Percentiles rank a stretch among this genome's conserved stretches.
phyloP scores from a whole-genome alignment of 345 rosid genomes.

The Microcos paniculata region DNA sequence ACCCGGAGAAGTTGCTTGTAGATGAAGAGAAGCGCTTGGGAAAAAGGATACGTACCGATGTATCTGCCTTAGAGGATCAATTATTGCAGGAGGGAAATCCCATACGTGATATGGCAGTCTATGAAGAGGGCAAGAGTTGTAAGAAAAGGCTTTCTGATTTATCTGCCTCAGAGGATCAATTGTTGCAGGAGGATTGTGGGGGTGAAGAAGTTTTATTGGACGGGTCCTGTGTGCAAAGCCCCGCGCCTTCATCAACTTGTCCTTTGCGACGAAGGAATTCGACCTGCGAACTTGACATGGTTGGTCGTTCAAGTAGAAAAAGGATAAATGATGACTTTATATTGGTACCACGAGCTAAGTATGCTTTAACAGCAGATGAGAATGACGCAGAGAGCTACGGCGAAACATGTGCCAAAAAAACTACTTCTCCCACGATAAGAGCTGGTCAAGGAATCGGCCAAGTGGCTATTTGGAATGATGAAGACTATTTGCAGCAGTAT shows the following conservation, averaged over 20 bases:
- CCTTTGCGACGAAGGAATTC: slow-evolving; percentile 22
- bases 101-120: slow-evolving; percentile 19
- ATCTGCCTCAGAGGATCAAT: slow-evolving; percentile 15
- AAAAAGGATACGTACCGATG: slow-evolving; percentile 18
- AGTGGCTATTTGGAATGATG: slow-evolving; percentile 14
- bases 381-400: slow-evolving; percentile 25
- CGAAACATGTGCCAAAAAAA: slow-evolving; percentile 16
- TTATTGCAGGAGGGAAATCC: slow-evolving; percentile 29
- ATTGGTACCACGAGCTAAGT: slow-evolving; percentile 18
- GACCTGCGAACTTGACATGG: slow-evolving; percentile 16
- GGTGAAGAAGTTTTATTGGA: slow-evolving; percentile 2
- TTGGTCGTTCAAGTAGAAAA: slow-evolving; percentile 24
- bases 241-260: slow-evolving; percentile 30
- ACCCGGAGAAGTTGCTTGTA: slow-evolving; percentile 10
- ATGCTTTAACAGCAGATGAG: slow-evolving; percentile 1
- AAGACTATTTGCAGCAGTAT: slow-evolving; percentile 16
- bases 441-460: slow-evolving; percentile 13
- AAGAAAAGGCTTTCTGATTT: slow-evolving; percentile 21
- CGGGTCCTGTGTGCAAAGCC: slow-evolving; percentile 32
- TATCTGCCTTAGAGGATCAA: no score
- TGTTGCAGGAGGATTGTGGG: slow-evolving; percentile 16
- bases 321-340: slow-evolving; percentile 28
- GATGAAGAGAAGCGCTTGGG: slow-evolving; percentile 10
- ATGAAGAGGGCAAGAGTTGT: slow-evolving; percentile 3
- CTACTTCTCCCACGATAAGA: slow-evolving; percentile 5